Conservation (phyloP, 139 green algal genomes). For the Zygnema cylindricum region DNA sequence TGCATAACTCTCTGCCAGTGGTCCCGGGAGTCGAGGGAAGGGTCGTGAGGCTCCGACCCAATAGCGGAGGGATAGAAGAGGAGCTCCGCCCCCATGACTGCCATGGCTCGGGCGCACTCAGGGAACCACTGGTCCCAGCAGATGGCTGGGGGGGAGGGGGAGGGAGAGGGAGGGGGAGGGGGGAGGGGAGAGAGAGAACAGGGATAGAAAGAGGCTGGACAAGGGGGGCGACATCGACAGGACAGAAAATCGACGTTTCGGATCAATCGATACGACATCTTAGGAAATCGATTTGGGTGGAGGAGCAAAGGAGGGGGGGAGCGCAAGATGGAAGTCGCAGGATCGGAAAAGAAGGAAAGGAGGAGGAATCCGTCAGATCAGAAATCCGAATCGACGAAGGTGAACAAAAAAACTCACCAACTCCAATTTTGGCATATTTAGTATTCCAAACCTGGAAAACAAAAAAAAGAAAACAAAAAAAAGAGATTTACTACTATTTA, state of each 20-base stretch:
- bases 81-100: conserved; percentile 57
- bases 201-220: background rate
- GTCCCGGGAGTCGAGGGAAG: conserved; percentile 50
- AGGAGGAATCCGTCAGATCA: too few relatives aligned
- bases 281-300: too few relatives aligned
- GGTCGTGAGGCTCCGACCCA: conserved; percentile 61
- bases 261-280: too few relatives aligned
- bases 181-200: background rate
- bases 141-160: conserved; percentile 40
- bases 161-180: background rate
- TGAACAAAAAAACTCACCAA: conserved; percentile 48
- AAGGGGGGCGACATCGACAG: background rate
- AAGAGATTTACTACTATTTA: too few relatives aligned
- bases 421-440: conserved; percentile 53
- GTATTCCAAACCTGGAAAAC: conserved; percentile 60
- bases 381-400: too few relatives aligned
- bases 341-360: too few relatives aligned
- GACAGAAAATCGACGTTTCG: too few relatives aligned
- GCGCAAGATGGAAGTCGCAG: too few relatives aligned
- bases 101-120: conserved; percentile 57
- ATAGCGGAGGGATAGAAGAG: conserved; percentile 67
- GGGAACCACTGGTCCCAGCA: conserved; percentile 70
- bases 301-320: too few relatives aligned
- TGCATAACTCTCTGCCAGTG: conserved; percentile 62
- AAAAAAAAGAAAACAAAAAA: too few relatives aligned